These are phyloP conservation scores for Pleurotus ostreatus DNA, from an alignment of 768 basidiomycete genomes.

Conservation along the genomic window DNA sequence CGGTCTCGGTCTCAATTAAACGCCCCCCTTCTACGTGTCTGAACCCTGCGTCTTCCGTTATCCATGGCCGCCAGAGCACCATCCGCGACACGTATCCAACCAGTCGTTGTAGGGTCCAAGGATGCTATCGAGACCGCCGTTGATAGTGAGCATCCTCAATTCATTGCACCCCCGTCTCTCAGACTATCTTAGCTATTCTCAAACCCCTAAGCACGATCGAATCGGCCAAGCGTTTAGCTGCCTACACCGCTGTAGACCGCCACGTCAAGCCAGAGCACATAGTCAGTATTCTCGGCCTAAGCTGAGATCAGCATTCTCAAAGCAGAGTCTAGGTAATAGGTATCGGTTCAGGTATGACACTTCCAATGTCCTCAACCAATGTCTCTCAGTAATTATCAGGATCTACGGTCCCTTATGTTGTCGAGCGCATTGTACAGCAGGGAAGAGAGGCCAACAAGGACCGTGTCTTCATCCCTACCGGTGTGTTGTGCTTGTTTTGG, in stretches of 20 bases:
- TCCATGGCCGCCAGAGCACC: constrained; percentile 6
- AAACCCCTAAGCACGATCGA: constrained; percentile 53
- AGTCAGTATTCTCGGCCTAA: constrained; percentile 36
- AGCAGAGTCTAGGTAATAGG: constrained; percentile 61
- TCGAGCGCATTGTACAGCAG: constrained; percentile 89
- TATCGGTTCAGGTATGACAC: constrained; percentile 70
- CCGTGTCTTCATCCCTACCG: constrained; percentile 88
- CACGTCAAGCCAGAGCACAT: constrained; percentile 82
- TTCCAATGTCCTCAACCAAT: neutral
- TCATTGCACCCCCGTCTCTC: too few relatives aligned
- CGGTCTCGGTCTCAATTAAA: constrained; percentile 3
- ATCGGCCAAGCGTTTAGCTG: constrained; percentile 84
- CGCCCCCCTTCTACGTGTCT: too few relatives aligned
- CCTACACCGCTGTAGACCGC: constrained; percentile 90
- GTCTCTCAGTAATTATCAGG: constrained; percentile 36
- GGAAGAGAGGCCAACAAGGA: constrained; percentile 70
- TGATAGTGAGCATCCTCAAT: neutral
- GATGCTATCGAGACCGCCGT: neutral
- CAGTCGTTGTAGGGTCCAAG: neutral
- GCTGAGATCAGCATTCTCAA: neutral
- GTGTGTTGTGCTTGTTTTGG: constrained; percentile 28
- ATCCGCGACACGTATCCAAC: constrained; percentile 3
- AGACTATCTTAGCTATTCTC: constrained; percentile 5
- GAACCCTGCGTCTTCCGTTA: neutral
- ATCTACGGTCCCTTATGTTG: constrained; percentile 94